Percentiles rank a stretch among this genome's conserved stretches.
phyloP scores from a whole-genome alignment of 176 grass and related monocot genomes.

The Ensete ventricosum region DNA sequence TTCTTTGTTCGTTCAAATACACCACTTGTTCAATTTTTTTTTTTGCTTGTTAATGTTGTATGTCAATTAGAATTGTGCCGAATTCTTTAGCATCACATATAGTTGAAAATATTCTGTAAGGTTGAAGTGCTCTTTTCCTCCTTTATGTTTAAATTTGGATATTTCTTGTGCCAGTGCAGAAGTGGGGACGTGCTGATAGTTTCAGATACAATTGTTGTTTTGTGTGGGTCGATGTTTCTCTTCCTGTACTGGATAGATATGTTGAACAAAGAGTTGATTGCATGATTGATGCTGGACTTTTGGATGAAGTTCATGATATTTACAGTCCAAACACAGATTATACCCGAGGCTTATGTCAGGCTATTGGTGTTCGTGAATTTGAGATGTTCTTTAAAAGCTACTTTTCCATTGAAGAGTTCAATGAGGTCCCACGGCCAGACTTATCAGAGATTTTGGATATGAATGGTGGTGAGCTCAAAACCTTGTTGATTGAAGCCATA shows the following conservation, averaged over 20 bases:
- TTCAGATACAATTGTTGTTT: constrained; percentile 83
- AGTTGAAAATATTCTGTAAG: not conserved
- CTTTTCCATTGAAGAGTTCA: constrained; percentile 26
- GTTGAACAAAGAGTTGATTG: constrained; percentile 63
- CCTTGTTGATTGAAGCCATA: constrained; percentile 52
- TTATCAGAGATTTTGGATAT: constrained; percentile 18
- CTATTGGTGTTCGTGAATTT: constrained; percentile 93
- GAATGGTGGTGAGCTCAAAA: constrained; percentile 40
- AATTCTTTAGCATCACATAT: not conserved
- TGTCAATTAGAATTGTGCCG: not conserved
- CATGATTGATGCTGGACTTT: constrained; percentile 68
- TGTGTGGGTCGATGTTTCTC: constrained; percentile 78
- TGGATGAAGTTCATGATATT: constrained; percentile 63
- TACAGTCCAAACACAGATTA: constrained; percentile 60
- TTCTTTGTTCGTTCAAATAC: not conserved
- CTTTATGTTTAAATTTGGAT: not conserved
- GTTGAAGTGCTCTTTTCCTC: not conserved
- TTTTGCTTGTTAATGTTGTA: not conserved
- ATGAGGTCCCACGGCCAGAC: not conserved
- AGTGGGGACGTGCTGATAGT: constrained; percentile 53
- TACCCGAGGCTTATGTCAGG: constrained; percentile 63
- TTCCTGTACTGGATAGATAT: constrained; percentile 62
- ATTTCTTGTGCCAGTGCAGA: constrained; percentile 52
- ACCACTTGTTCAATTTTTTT: not conserved
- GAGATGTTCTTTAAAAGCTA: constrained; percentile 58